These are phyloP conservation scores for Schwanniomyces pseudopolymorphus DNA, from an alignment of 805 yeast species.

Conservation along the genomic window DNA sequence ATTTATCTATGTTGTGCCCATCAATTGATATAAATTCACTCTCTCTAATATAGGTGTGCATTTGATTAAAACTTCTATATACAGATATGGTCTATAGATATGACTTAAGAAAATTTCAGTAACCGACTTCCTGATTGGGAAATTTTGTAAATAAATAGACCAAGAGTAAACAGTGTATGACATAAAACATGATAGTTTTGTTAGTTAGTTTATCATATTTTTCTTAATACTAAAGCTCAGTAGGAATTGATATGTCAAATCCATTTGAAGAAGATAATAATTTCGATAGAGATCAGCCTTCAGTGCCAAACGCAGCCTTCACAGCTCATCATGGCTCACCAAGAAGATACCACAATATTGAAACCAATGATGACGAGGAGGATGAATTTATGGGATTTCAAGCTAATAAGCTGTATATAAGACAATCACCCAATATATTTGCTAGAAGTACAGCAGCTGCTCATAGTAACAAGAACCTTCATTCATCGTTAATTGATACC, in stretches of 20 bases:
- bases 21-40: too few relatives aligned
- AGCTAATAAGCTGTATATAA: constrained; percentile 18
- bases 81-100: constrained; percentile 2
- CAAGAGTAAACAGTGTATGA: background rate
- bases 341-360: constrained; percentile 25
- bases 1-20: too few relatives aligned
- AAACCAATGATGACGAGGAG: constrained; percentile 11
- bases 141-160: constrained; percentile 11
- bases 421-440: constrained; percentile 46
- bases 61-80: background rate
- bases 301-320: constrained; percentile 39
- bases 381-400: constrained; percentile 33
- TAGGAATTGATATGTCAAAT: constrained; percentile 20
- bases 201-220: background rate
- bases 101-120: background rate
- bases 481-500: constrained; percentile 19
- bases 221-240: background rate
- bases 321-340: constrained; percentile 39
- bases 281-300: constrained; percentile 36
- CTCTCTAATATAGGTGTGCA: too few relatives aligned
- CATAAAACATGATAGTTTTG: background rate
- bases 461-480: constrained; percentile 13
- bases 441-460: constrained; percentile 34
- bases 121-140: constrained; percentile 17
- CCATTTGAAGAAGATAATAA: constrained; percentile 33